phyloP scores from a whole-genome alignment of 257 asterid genomes.

The Coffea eugenioides region DNA sequence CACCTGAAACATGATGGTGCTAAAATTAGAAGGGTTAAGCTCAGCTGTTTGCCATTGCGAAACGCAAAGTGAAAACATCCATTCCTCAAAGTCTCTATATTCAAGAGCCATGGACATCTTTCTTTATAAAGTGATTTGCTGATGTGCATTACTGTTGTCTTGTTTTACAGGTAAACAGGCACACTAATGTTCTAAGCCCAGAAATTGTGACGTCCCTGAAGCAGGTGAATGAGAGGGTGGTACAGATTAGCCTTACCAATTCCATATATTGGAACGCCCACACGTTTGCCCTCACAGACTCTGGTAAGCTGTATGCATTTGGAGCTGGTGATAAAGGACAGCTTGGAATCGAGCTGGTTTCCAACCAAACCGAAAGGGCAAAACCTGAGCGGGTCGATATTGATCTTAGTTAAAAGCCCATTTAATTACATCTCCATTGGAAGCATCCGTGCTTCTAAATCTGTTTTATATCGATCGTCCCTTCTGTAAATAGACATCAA shows the following conservation, averaged over 20 bases:
- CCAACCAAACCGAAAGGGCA: slow-evolving; percentile 72
- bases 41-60: background rate
- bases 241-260: slow-evolving; percentile 93
- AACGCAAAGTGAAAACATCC: background rate
- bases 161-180: slow-evolving; percentile 55
- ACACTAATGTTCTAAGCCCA: slow-evolving; percentile 67
- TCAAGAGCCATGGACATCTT: background rate
- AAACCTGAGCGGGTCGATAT: slow-evolving; percentile 71
- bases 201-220: slow-evolving; percentile 74
- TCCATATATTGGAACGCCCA: slow-evolving; percentile 97
- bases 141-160: background rate
- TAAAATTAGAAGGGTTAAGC: background rate
- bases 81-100: background rate
- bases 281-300: slow-evolving; percentile 89
- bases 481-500: slow-evolving; percentile 38
- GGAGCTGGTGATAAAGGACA: slow-evolving; percentile 99
- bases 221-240: slow-evolving; percentile 76
- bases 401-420: slow-evolving; percentile 54
- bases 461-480: slow-evolving; percentile 26
- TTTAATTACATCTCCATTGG: slow-evolving; percentile 1
- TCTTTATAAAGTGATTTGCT: background rate
- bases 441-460: background rate
- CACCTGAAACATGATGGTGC: background rate
- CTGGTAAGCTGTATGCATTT: slow-evolving; percentile 84
- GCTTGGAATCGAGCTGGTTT: slow-evolving; percentile 74